Evolutionary conservation across 2,329 filamentous ascomycete species (phyloP).

Genomic region (Aspergillus sp.): DNA sequence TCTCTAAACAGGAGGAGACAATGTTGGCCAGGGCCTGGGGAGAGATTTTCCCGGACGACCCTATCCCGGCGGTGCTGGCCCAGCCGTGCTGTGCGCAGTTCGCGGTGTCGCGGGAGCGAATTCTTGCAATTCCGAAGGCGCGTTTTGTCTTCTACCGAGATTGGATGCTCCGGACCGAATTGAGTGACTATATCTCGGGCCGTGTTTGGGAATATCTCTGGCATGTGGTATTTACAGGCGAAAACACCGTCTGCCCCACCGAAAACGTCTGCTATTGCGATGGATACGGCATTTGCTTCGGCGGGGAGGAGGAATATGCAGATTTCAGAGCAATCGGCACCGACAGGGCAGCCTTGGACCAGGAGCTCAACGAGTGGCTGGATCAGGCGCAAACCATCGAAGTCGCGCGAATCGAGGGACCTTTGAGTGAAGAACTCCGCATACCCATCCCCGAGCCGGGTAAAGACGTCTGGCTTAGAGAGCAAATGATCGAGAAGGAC

Average conservation of each 20-base stretch:
- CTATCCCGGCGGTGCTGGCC: slow-evolving; percentile 42
- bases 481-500: slow-evolving; percentile 36
- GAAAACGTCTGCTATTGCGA: slow-evolving; percentile 55
- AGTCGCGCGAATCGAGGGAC: slow-evolving; percentile 14
- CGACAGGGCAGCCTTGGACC: slow-evolving; percentile 30
- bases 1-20: slow-evolving; percentile 39
- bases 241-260: slow-evolving; percentile 34
- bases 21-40: slow-evolving; percentile 39
- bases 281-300: slow-evolving; percentile 54
- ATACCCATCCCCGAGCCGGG: slow-evolving; percentile 32
- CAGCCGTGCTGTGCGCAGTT: slow-evolving; percentile 59
- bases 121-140: slow-evolving; percentile 43
- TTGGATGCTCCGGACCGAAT: slow-evolving; percentile 50
- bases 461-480: slow-evolving; percentile 34
- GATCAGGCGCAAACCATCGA: slow-evolving; percentile 29
- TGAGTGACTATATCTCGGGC: slow-evolving; percentile 48
- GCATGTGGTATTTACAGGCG: slow-evolving; percentile 52
- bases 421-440: slow-evolving; percentile 15
- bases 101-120: slow-evolving; percentile 49
- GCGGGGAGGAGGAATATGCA: slow-evolving; percentile 39
- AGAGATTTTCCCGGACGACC: slow-evolving; percentile 38
- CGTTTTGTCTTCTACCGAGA: slow-evolving; percentile 50
- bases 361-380: slow-evolving; percentile 30
- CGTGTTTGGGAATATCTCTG: slow-evolving; percentile 56
- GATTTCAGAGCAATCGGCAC: slow-evolving; percentile 41